Evolutionary conservation across 768 basidiomycete species (phyloP).

Genomic region (Tephrocybe sp.): DNA sequence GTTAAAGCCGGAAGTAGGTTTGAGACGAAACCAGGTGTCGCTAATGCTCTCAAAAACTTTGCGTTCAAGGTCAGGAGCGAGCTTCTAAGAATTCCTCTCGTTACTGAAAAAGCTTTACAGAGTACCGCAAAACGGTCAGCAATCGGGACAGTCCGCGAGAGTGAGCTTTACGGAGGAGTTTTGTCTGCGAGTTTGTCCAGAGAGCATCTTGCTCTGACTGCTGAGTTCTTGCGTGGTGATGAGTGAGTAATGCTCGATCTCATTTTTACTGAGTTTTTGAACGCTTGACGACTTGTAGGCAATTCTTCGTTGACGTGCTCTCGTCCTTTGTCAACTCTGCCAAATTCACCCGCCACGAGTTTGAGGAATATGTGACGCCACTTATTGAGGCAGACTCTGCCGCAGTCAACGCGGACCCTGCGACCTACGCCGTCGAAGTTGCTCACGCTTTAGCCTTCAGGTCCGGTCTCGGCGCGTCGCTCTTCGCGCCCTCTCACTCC

Average conservation of each 20-base stretch:
- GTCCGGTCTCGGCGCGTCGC: conserved; percentile 85
- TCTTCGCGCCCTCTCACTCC: conserved; percentile 77
- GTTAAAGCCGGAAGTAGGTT: conserved; percentile 92
- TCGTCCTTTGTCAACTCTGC: conserved; percentile 81
- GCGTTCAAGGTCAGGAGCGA: conserved; percentile 82
- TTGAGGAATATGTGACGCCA: conserved; percentile 71
- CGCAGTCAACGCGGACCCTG: conserved; percentile 58
- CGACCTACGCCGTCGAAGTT: conserved; percentile 75
- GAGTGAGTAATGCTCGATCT: conserved; percentile 64
- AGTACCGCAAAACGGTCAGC: conserved; percentile 85
- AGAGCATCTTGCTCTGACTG: conserved; percentile 91
- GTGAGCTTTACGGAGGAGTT: conserved; percentile 91
- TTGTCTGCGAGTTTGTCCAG: conserved; percentile 81
- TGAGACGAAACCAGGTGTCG: conserved; percentile 86
- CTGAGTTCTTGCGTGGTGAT: conserved; percentile 93
- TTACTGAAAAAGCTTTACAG: conserved; percentile 37
- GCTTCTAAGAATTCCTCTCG: neutral
- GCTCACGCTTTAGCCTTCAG: conserved; percentile 95
- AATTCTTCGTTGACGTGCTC: conserved; percentile 89
- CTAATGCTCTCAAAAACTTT: conserved; percentile 96
- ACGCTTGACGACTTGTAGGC: conserved; percentile 40
- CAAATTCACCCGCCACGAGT: conserved; percentile 79
- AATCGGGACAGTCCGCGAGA: conserved; percentile 87
- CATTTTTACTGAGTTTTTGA: neutral
- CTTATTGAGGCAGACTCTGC: conserved; percentile 70